Conservation (phyloP, 495 filamentous ascomycete species). For the Collariella sp. region DNA sequence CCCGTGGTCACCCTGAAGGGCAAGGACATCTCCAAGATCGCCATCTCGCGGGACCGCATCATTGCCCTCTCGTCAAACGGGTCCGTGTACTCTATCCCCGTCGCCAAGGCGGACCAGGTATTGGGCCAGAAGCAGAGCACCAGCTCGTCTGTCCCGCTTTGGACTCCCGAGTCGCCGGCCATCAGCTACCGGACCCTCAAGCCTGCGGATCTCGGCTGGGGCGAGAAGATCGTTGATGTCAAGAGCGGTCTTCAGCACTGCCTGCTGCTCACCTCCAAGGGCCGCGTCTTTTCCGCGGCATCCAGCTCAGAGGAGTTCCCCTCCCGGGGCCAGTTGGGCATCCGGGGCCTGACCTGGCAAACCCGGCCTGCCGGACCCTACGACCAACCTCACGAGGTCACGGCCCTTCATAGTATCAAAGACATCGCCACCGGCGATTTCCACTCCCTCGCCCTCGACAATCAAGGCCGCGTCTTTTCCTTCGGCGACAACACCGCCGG, state of each 20-base stretch:
- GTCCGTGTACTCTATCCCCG: constrained; percentile 78
- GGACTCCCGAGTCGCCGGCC: constrained; percentile 44
- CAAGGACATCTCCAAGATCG: constrained; percentile 65
- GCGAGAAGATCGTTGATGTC: constrained; percentile 67
- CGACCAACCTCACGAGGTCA: constrained; percentile 65
- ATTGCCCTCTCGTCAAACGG: constrained; percentile 70
- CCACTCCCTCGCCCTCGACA: constrained; percentile 72
- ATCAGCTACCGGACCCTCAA: constrained; percentile 60
- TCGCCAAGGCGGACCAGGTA: constrained; percentile 60
- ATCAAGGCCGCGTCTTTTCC: constrained; percentile 65
- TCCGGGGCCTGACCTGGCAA: constrained; percentile 71
- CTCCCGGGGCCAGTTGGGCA: constrained; percentile 73
- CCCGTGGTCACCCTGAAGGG: constrained; percentile 70
- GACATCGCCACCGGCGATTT: constrained; percentile 78
- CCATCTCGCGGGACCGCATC: constrained; percentile 71
- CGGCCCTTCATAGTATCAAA: constrained; percentile 45
- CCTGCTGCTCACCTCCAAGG: constrained; percentile 73
- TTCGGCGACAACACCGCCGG: constrained; percentile 89
- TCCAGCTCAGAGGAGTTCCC: constrained; percentile 71
- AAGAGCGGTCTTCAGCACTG: constrained; percentile 75
- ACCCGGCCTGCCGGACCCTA: constrained; percentile 70
- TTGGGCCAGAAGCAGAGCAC: constrained; percentile 46
- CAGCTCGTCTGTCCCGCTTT: constrained; percentile 67
- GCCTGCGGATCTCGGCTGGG: constrained; percentile 56
- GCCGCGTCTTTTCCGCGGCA: constrained; percentile 79